Evolutionary conservation across 306 rosid genomes (phyloP).

Genomic region (Rosa lucieae): DNA sequence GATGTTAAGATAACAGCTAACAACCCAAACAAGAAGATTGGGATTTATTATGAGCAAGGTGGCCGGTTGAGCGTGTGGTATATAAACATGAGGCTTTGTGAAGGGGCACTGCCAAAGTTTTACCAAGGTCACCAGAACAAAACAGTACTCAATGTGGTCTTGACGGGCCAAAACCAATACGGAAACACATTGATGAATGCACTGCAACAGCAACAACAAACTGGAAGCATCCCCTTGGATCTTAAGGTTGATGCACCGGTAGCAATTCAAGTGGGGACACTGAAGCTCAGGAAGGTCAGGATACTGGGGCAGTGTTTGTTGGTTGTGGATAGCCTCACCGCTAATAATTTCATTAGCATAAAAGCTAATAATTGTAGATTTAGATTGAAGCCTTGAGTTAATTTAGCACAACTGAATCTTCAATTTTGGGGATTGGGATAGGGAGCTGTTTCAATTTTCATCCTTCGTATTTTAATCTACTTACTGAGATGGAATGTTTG

Average conservation of each 20-base stretch:
- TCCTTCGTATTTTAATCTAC: not conserved
- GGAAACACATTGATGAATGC: conserved; percentile 72
- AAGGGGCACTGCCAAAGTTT: conserved; percentile 69
- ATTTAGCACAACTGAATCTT: not conserved
- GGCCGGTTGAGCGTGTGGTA: conserved; percentile 78
- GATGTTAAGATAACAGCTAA: conserved; percentile 70
- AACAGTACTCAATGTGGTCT: conserved; percentile 57
- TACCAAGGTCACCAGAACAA: conserved; percentile 89
- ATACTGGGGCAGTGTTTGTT: conserved; percentile 62
- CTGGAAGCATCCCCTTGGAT: conserved; percentile 69
- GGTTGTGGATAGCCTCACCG: conserved; percentile 72
- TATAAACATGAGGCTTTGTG: conserved; percentile 61
- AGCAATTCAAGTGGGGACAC: conserved; percentile 60
- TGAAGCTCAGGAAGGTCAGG: conserved; percentile 75
- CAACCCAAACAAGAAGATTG: conserved; percentile 80
- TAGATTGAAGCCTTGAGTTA: conserved; percentile 49
- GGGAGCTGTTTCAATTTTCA: not conserved
- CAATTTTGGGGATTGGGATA: not conserved
- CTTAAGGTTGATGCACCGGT: conserved; percentile 71
- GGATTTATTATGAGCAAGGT: conserved; percentile 78
- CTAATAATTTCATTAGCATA: conserved; percentile 69
- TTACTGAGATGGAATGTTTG: not conserved
- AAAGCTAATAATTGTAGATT: conserved; percentile 79
- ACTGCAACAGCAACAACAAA: conserved; percentile 76
- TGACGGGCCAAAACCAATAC: conserved; percentile 66